These are phyloP conservation scores for Phaeosphaeriaceae sp. DNA, from an alignment of 2,329 filamentous ascomycete genomes.

Conservation along the genomic window DNA sequence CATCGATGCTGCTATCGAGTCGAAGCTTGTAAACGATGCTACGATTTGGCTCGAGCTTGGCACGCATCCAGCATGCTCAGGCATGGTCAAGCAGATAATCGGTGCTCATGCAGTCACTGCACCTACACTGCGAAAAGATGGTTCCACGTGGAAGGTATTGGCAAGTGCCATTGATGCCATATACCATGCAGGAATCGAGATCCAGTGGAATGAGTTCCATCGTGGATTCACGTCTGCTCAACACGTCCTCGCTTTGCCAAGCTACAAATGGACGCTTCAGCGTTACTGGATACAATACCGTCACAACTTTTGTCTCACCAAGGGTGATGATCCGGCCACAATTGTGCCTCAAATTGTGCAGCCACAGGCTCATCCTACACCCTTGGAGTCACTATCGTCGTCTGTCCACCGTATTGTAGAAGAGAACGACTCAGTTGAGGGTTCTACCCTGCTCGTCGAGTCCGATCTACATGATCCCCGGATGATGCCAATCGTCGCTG, in stretches of 20 bases:
- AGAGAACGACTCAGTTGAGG: not conserved
- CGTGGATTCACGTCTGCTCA: conserved; percentile 55
- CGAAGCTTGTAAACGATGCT: conserved; percentile 38
- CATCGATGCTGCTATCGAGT: conserved; percentile 45
- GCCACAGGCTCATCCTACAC: no score
- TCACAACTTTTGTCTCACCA: not conserved
- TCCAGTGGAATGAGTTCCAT: conserved; percentile 69
- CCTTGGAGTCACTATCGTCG: no score
- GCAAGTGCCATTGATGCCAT: conserved; percentile 56
- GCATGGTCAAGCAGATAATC: conserved; percentile 45
- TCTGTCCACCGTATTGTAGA: not conserved
- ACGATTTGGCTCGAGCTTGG: conserved; percentile 55
- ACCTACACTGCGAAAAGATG: conserved; percentile 2
- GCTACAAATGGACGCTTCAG: conserved; percentile 44
- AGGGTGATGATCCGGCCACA: not conserved
- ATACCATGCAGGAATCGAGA: conserved; percentile 59
- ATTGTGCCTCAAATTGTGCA: no score
- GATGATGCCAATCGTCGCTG: conserved; percentile 11
- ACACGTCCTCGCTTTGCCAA: conserved; percentile 60
- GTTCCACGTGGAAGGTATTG: conserved; percentile 38
- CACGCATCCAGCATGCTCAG: conserved; percentile 50
- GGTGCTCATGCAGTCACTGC: conserved; percentile 33
- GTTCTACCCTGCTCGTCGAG: not conserved
- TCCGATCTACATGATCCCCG: conserved; percentile 14
- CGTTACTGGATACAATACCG: conserved; percentile 48